A percentile compares a stretch with the other conserved stretches of the same genome.
phyloP scores from a whole-genome alignment of 257 asterid genomes.

The Fraxinus pennsylvanica region DNA sequence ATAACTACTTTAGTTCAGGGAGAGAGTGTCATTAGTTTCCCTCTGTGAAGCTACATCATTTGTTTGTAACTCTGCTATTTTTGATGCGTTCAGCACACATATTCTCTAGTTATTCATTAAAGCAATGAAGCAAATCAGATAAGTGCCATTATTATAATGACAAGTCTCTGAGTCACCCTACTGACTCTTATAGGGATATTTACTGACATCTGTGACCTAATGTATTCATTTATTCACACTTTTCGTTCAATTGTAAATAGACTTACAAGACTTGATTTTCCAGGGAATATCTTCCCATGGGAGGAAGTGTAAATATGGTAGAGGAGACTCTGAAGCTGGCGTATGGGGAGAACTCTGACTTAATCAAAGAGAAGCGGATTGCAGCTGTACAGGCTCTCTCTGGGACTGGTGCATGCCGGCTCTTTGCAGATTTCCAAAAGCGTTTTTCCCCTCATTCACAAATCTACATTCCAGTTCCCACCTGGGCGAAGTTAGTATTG shows the following conservation, averaged over 20 bases:
- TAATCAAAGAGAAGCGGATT: slow-evolving; percentile 75
- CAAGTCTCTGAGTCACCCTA: slow-evolving; percentile 9
- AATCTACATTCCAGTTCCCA: slow-evolving; percentile 87
- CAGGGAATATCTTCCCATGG: slow-evolving; percentile 99
- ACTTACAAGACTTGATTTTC: slow-evolving; percentile 22
- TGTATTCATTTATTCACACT: neutral
- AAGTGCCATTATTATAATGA: neutral
- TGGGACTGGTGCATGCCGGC: slow-evolving; percentile 97
- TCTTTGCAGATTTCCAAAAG: slow-evolving; percentile 93
- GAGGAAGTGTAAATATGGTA: slow-evolving; percentile 82
- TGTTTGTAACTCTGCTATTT: neutral
- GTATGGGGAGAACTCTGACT: slow-evolving; percentile 85
- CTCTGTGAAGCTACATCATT: neutral
- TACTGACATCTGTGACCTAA: neutral
- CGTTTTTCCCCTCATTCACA: slow-evolving; percentile 88
- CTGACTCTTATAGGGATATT: neutral
- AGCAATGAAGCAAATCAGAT: neutral
- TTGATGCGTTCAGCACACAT: neutral
- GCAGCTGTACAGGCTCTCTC: slow-evolving; percentile 96
- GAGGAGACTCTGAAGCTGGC: slow-evolving; percentile 88
- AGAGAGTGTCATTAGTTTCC: neutral
- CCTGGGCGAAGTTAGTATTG: slow-evolving; percentile 89
- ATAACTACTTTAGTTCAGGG: neutral
- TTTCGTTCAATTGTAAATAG: slow-evolving; percentile 18
- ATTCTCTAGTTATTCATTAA: neutral